Conservation (phyloP, 2,329 filamentous ascomycete species). For the Diaporthe sp. region DNA sequence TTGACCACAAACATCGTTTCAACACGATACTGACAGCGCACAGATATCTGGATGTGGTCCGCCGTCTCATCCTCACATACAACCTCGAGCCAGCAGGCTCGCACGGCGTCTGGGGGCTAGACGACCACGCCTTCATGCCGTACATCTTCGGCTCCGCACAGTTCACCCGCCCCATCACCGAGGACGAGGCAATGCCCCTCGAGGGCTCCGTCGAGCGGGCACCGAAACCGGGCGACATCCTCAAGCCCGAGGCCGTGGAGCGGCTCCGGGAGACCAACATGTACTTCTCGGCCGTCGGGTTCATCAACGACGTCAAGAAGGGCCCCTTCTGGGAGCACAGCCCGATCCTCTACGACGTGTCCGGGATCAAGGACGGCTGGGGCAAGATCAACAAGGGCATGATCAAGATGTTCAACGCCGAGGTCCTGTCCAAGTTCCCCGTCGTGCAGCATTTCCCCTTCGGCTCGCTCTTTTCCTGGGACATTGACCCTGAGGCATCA, state of each 20-base stretch:
- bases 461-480: slow-evolving; percentile 84
- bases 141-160: slow-evolving; percentile 98
- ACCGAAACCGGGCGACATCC: slow-evolving; percentile 78
- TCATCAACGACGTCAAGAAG: slow-evolving; percentile 97
- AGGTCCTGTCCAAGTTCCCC: slow-evolving; percentile 96
- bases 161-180: slow-evolving; percentile 79
- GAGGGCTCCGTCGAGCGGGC: slow-evolving; percentile 82
- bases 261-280: slow-evolving; percentile 77
- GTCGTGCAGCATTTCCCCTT: slow-evolving; percentile 98
- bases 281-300: slow-evolving; percentile 96
- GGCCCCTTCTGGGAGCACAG: slow-evolving; percentile 98
- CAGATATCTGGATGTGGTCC: slow-evolving; percentile 84
- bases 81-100: slow-evolving; percentile 95
- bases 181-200: slow-evolving; percentile 73
- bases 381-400: slow-evolving; percentile 99
- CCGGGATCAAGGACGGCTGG: slow-evolving; percentile 92
- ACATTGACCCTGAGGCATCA: slow-evolving; percentile 72
- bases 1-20: slow-evolving; percentile 42
- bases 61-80: slow-evolving; percentile 88
- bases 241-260: slow-evolving; percentile 73
- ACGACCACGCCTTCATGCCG: slow-evolving; percentile 93
- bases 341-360: slow-evolving; percentile 93
- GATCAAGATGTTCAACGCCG: slow-evolving; percentile 99
- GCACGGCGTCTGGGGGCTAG: slow-evolving; percentile 98
- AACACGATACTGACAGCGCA: slow-evolving; percentile 33